phyloP scores from a whole-genome alignment of 176 grass and related monocot species.

The Phragmites australis region DNA sequence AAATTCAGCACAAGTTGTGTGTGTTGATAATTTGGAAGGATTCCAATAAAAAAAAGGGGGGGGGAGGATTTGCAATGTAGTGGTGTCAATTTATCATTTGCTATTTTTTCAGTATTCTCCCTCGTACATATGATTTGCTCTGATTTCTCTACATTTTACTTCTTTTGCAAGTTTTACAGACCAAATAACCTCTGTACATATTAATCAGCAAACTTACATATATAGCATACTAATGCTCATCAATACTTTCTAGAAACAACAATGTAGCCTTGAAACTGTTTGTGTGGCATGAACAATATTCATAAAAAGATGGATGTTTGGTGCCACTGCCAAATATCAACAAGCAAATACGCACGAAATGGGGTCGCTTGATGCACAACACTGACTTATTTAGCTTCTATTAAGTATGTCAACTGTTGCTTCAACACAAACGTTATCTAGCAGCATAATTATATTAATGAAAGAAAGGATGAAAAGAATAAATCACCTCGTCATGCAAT shows the following conservation, averaged over 20 bases:
- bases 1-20: neutral
- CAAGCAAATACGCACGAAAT: neutral
- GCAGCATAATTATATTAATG: neutral
- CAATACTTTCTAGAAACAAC: neutral
- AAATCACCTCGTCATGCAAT: constrained; percentile 77
- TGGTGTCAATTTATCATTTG: neutral
- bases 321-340: neutral
- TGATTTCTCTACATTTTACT: neutral
- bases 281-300: constrained; percentile 1
- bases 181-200: neutral
- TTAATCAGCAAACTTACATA: neutral
- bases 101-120: neutral
- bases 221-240: too few species aligned
- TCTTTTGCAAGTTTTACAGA: neutral
- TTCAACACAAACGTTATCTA: neutral
- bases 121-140: neutral
- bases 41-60: too few species aligned
- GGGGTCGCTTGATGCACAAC: neutral
- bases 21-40: neutral
- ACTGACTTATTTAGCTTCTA: neutral
- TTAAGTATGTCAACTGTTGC: neutral
- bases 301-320: neutral
- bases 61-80: neutral
- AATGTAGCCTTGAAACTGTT: neutral
- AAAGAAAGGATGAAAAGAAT: neutral